Conservation (phyloP, 2,329 filamentous ascomycete genomes). For the Mycosphaerella sp. region DNA sequence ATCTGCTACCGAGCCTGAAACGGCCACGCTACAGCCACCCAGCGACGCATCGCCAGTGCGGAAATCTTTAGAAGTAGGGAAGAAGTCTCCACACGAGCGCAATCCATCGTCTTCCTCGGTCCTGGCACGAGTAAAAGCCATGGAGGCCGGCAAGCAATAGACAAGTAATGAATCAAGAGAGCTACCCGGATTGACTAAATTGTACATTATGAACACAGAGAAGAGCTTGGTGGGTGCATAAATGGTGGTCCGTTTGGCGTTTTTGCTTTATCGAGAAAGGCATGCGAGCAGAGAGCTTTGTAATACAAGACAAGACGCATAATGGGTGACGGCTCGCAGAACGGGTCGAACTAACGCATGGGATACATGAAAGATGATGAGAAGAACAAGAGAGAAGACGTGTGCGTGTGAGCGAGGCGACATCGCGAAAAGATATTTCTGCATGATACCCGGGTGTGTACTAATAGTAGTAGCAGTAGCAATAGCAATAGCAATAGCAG, state of each 20-base stretch:
- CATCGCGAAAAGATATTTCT: background rate
- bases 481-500: background rate
- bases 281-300: background rate
- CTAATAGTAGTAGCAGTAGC: background rate
- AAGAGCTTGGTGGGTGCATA: background rate
- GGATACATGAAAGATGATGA: background rate
- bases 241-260: background rate
- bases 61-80: slow-evolving; percentile 12
- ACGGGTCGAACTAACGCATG: background rate
- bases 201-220: slow-evolving; percentile 1
- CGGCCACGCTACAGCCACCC: background rate
- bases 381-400: background rate
- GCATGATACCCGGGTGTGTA: slow-evolving; percentile 1
- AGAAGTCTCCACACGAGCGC: slow-evolving; percentile 12
- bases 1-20: background rate
- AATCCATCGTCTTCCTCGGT: slow-evolving; percentile 23
- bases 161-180: background rate
- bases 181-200: background rate
- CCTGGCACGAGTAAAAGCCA: slow-evolving; percentile 21
- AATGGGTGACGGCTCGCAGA: background rate
- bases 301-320: background rate
- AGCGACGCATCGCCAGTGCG: slow-evolving; percentile 4
- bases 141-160: slow-evolving; percentile 16
- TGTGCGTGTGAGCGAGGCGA: background rate
- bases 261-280: background rate